A percentile compares a stretch with the other conserved stretches of the same genome.
phyloP scores from a whole-genome alignment of 257 asterid genomes.

The Scutellaria galericulata region DNA sequence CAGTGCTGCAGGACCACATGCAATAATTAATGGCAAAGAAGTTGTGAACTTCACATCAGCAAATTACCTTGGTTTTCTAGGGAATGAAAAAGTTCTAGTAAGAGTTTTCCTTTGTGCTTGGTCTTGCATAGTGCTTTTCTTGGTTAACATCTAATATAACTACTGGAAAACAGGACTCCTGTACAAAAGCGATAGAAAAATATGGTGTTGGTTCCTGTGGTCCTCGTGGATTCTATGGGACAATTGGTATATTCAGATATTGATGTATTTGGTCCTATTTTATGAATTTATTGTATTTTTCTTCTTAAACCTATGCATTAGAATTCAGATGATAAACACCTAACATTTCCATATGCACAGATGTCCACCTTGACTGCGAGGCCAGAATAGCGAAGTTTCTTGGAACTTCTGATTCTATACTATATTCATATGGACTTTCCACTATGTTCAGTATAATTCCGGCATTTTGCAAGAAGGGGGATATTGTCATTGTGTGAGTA shows the following conservation, averaged over 20 bases:
- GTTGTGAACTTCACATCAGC: conserved; percentile 82
- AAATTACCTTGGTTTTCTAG: conserved; percentile 78
- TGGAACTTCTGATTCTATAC: conserved; percentile 82
- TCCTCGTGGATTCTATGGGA: conserved; percentile 91
- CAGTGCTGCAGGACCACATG: conserved; percentile 92
- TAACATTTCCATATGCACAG: conserved; percentile 40
- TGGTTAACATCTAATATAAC: conserved; percentile 24
- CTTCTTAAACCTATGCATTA: not conserved
- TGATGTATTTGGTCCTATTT: not conserved
- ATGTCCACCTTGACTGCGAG: conserved; percentile 94
- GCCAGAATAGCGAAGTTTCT: conserved; percentile 82
- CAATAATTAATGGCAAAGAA: conserved; percentile 61
- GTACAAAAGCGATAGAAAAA: conserved; percentile 83
- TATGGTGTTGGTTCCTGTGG: conserved; percentile 97
- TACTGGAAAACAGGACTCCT: conserved; percentile 64
- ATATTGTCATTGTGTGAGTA: conserved; percentile 76
- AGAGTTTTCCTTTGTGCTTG: conserved; percentile 36
- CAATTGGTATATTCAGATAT: conserved; percentile 62
- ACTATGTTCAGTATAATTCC: conserved; percentile 92
- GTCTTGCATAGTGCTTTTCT: not conserved
- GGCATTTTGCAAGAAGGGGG: conserved; percentile 90
- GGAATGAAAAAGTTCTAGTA: conserved; percentile 72
- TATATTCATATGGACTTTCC: conserved; percentile 81
- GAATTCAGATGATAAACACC: not conserved
- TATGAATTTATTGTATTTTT: conserved; percentile 1